Percentiles rank a stretch among this genome's conserved stretches.
phyloP scores from a whole-genome alignment of 2,329 filamentous ascomycete genomes.

The Aspergillus thermomutatus region DNA sequence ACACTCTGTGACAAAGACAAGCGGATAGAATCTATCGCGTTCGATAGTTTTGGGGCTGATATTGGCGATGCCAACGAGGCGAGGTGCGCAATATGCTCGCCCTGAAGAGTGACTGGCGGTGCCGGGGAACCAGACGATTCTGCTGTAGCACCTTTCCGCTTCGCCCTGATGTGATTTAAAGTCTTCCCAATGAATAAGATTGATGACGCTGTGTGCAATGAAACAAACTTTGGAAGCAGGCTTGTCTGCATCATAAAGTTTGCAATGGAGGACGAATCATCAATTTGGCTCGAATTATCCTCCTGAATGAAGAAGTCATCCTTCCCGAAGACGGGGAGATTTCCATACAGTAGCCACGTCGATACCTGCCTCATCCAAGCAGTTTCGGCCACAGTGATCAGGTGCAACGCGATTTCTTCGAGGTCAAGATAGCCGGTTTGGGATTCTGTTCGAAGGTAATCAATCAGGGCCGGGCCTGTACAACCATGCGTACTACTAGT shows the following conservation, averaged over 20 bases:
- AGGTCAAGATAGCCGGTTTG: constrained; percentile 89
- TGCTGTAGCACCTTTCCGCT: constrained; percentile 34
- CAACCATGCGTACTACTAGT: constrained; percentile 40
- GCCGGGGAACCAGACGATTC: constrained; percentile 41
- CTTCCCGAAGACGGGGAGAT: constrained; percentile 70
- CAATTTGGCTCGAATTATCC: constrained; percentile 36
- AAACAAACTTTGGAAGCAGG: constrained; percentile 77
- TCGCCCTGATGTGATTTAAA: constrained; percentile 72
- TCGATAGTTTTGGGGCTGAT: constrained; percentile 66
- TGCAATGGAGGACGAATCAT: constrained; percentile 41
- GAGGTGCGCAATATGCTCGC: constrained; percentile 54
- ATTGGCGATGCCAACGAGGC: constrained; percentile 70
- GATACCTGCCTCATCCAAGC: constrained; percentile 90
- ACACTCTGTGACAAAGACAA: constrained; percentile 79
- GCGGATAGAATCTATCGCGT: constrained; percentile 71
- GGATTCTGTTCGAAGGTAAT: constrained; percentile 69
- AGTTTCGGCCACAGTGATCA: constrained; percentile 76
- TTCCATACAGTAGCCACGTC: constrained; percentile 87
- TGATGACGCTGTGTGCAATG: constrained; percentile 68
- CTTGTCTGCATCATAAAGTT: constrained; percentile 58
- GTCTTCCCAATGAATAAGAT: constrained; percentile 90
- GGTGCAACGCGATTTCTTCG: constrained; percentile 67
- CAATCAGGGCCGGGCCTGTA: constrained; percentile 70
- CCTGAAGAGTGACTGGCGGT: constrained; percentile 57
- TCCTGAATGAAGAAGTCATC: constrained; percentile 82